A percentile compares a stretch with the other conserved stretches of the same genome.
phyloP scores from a whole-genome alignment of 208 protist species.

The Trypanosoma avium region DNA sequence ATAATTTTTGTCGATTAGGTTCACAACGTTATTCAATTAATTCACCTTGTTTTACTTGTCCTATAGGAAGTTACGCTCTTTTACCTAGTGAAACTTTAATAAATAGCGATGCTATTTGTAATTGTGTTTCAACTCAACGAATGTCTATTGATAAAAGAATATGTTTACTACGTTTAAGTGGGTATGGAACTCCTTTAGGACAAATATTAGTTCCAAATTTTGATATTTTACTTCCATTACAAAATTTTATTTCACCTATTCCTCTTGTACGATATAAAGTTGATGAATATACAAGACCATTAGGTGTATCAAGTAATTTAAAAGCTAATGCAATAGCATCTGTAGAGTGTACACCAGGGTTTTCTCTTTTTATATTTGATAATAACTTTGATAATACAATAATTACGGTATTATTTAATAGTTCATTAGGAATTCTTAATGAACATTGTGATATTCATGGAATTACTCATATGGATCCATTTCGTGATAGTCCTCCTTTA shows the following conservation, averaged over 20 bases:
- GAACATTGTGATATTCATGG: background rate
- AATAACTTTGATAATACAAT: background rate
- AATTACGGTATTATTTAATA: background rate
- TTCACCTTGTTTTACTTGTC: background rate
- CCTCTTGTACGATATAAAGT: background rate
- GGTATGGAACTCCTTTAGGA: background rate
- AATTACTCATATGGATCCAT: background rate
- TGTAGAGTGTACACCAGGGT: background rate
- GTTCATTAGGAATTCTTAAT: background rate
- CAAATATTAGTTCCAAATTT: background rate
- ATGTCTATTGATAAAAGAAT: background rate
- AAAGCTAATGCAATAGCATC: background rate
- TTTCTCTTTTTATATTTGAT: background rate
- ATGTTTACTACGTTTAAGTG: background rate
- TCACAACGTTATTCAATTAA: background rate
- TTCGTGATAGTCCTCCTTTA: background rate
- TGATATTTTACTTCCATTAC: background rate
- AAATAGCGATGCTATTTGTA: background rate
- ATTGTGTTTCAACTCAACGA: background rate
- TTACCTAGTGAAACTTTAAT: background rate
- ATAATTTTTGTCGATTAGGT: background rate
- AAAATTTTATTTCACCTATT: background rate
- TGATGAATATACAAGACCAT: background rate
- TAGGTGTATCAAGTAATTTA: background rate
- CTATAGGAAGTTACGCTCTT: background rate